A percentile compares a stretch with the other conserved stretches of the same genome.
These are phyloP conservation scores for Polygonum maritimum DNA, from an alignment of 148 eudicot species.

Conservation along the genomic window DNA sequence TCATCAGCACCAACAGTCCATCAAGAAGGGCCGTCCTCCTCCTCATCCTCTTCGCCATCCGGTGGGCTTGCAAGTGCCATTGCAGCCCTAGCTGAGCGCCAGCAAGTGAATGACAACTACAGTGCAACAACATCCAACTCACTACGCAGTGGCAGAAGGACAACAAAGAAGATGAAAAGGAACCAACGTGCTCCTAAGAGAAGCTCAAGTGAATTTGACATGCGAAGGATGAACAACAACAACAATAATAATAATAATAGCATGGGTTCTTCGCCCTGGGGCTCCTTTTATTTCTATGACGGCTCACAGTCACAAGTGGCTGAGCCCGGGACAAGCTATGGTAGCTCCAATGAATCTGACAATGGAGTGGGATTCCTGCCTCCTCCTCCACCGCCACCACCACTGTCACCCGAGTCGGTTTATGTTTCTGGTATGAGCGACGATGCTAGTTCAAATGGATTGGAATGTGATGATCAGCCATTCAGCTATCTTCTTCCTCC, in stretches of 20 bases:
- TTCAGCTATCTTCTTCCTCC: slow-evolving; percentile 11
- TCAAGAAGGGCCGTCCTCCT: not conserved
- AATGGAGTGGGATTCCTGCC: slow-evolving; percentile 10
- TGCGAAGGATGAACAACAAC: not conserved
- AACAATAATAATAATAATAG: not conserved
- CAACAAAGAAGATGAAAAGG: slow-evolving; percentile 5
- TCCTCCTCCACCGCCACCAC: slow-evolving; percentile 11
- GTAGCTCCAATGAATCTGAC: slow-evolving; percentile 37
- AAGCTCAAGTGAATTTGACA: slow-evolving; percentile 5
- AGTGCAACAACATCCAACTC: slow-evolving; percentile 1
- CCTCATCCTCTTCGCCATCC: slow-evolving; percentile 20
- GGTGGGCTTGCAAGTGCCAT: slow-evolving; percentile 95
- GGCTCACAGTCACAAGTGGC: slow-evolving; percentile 33
- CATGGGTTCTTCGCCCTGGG: slow-evolving; percentile 29
- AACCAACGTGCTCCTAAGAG: slow-evolving; percentile 6
- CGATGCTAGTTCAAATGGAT: slow-evolving; percentile 15
- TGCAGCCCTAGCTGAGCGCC: slow-evolving; percentile 89
- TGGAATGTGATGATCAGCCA: slow-evolving; percentile 10
- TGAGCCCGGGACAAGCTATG: slow-evolving; percentile 45
- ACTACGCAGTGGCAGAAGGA: slow-evolving; percentile 26
- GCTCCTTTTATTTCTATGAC: slow-evolving; percentile 17
- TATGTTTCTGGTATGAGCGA: slow-evolving; percentile 12
- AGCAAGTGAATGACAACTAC: slow-evolving; percentile 36
- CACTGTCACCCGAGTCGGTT: slow-evolving; percentile 10
- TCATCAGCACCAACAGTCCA: not conserved